Conservation (phyloP, 1,139 yeast species). For the Lodderomyces parapsilosis region DNA sequence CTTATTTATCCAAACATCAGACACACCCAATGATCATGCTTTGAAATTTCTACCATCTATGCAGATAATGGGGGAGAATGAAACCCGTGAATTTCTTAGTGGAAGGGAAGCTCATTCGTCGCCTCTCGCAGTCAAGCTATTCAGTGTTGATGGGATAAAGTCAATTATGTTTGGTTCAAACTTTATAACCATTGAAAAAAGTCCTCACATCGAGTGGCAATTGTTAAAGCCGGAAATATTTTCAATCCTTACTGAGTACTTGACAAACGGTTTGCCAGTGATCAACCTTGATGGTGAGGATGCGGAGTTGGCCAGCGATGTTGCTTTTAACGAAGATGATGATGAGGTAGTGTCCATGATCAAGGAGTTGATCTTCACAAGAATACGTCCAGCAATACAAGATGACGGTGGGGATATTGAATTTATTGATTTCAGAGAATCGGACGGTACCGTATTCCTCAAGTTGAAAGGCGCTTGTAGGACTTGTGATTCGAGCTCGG, state of each 20-base stretch:
- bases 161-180: constrained; percentile 55
- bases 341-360: constrained; percentile 85
- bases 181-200: constrained; percentile 84
- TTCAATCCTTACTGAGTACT: constrained; percentile 76
- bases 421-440: constrained; percentile 62
- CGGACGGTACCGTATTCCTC: constrained; percentile 63
- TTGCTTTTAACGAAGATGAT: constrained; percentile 56
- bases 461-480: constrained; percentile 77
- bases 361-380: constrained; percentile 87
- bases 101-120: constrained; percentile 58
- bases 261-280: constrained; percentile 73
- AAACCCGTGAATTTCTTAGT: constrained; percentile 52
- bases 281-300: constrained; percentile 29
- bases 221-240: constrained; percentile 86
- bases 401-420: constrained; percentile 87
- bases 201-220: constrained; percentile 61
- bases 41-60: constrained; percentile 47
- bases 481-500: constrained; percentile 73
- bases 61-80: constrained; percentile 41
- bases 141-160: constrained; percentile 51
- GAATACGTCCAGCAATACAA: constrained; percentile 91
- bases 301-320: constrained; percentile 28
- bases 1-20: constrained; percentile 40
- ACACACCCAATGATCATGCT: constrained; percentile 50
- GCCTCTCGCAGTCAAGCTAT: constrained; percentile 53